Evolutionary conservation across 257 asterid species (phyloP).

Genomic region (Nicotiana sylvestris): DNA sequence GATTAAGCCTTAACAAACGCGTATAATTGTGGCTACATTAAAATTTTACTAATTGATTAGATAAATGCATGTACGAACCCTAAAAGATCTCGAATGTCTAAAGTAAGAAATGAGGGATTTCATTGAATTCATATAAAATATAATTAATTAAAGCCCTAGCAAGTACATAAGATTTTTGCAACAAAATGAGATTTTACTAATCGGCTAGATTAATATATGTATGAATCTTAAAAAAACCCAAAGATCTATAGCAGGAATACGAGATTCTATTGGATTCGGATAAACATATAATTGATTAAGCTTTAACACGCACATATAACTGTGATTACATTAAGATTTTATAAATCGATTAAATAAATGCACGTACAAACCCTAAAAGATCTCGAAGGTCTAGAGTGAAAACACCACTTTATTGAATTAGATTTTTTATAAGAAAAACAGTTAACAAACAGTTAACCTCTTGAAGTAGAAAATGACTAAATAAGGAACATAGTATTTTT

Average conservation of each 20-base stretch:
- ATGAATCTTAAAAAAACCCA: not conserved
- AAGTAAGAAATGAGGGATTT: not conserved
- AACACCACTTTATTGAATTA: not conserved
- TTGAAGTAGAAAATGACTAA: not conserved
- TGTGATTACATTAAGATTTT: not conserved
- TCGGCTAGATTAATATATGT: not conserved
- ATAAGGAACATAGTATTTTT: not conserved
- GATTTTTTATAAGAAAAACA: not conserved
- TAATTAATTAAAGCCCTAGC: too few relatives aligned
- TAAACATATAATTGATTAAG: not conserved
- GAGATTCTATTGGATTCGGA: not conserved
- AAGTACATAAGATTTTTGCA: not conserved
- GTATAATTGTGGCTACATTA: too few relatives aligned
- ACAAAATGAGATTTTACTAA: not conserved
- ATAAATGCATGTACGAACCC: not conserved
- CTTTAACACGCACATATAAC: not conserved
- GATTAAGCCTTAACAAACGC: not conserved
- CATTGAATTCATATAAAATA: not conserved
- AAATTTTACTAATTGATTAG: not conserved
- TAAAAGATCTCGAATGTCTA: not conserved
- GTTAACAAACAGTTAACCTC: not conserved
- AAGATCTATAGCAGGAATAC: not conserved
- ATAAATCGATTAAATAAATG: not conserved
- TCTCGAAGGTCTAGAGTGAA: not conserved
- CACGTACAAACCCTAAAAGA: not conserved